Conservation (phyloP, 179 eudicot genomes). For the Sideroxylon spinosum region DNA sequence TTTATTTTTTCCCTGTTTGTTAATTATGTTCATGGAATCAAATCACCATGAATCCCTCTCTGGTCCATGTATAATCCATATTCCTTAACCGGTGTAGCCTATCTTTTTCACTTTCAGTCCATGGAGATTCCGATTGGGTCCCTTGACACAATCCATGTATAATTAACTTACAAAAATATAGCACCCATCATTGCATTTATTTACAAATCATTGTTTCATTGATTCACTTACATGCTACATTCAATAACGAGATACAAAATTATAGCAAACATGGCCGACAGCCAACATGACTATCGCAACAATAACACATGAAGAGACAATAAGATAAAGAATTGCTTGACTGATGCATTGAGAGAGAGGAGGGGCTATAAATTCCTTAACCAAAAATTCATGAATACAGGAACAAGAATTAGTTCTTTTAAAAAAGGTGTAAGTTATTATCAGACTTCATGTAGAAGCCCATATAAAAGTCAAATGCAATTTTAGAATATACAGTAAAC, state of each 20-base stretch:
- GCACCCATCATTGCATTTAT: conserved; percentile 2
- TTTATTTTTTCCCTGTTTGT: background rate
- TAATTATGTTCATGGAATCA: background rate
- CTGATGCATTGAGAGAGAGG: background rate
- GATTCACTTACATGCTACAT: background rate
- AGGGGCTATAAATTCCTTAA: background rate
- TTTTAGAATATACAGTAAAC: background rate
- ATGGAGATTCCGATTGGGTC: background rate
- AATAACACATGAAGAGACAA: background rate
- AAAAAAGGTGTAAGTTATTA: background rate
- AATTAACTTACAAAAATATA: background rate
- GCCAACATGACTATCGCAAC: no score
- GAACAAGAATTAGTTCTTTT: background rate
- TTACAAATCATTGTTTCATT: background rate
- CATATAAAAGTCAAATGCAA: background rate
- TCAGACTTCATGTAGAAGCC: background rate
- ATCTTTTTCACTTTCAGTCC: background rate
- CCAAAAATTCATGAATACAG: background rate
- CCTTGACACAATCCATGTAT: background rate
- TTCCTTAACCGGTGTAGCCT: background rate
- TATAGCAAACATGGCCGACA: background rate
- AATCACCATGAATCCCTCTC: background rate
- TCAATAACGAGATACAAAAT: background rate
- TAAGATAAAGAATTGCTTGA: background rate
- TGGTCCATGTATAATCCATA: no score